Evolutionary conservation across 768 basidiomycete species (phyloP), one percentile per base, ranked within the genome.

Genomic region (Calocera viscosa): DNA sequence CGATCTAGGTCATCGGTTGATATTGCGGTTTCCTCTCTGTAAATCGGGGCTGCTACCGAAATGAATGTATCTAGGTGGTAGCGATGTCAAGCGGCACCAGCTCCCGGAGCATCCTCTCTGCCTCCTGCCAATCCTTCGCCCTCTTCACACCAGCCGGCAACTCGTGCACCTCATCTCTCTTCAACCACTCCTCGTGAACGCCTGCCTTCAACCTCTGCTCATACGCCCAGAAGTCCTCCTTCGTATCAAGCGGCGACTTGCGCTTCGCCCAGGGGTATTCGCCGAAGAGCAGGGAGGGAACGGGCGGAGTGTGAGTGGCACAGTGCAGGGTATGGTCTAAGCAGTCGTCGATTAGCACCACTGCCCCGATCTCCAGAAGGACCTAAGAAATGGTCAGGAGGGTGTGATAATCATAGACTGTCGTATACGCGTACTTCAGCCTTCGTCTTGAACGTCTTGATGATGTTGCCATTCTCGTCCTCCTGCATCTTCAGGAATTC

Each of bases 311-410:
- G 35, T 81, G 78, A 2, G 75, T 79, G 0, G 79, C 80, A 69
- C 85, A 86, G 67, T 83, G 80, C 30, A 88, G 69, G 39, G 86
- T 87, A 74, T 91, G 91, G 75, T 91, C 90, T 43, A 86, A 72
- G 5, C 89, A 90, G 76, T 92, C 90, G 74, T 92, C 90, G 67
- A 92, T 84, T 65, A 92, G 77, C 40, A 90, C 73, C 41, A 80
- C 79, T 12, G 89, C 87, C 17, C 81, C 80, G 19, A 91, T 76
- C 67, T 83, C 79, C 35, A 82, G 76, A 72, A 89, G 88, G 53
- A 90, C 83, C 85, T 88, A 69, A 33, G 16, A 22, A 67, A 33
- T n/a, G 10, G 26, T 65, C 64, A 43, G 67, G 32, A 64, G 38
- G 5, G 60, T 35, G 22, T 47, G 43, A n/a, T n/a, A 33, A 8